Percentiles rank a stretch among this genome's conserved stretches.
Evolutionary conservation across 2,329 filamentous ascomycete species (phyloP).

Genomic region (Nigrograna mackinnonii): DNA sequence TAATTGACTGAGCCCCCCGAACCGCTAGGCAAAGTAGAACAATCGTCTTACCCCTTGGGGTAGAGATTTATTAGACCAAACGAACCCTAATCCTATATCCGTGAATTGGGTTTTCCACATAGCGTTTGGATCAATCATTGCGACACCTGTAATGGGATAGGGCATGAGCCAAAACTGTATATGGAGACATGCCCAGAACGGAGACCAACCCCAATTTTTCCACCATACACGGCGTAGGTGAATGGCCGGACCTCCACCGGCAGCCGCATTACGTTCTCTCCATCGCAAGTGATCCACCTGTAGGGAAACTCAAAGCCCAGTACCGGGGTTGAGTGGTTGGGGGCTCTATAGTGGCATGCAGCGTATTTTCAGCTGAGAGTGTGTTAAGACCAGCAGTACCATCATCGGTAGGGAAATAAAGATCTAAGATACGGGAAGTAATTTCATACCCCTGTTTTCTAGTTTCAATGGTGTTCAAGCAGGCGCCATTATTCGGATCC

Average conservation of each 20-base stretch:
- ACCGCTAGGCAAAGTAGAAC: too few relatives aligned
- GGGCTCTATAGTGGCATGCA: background rate
- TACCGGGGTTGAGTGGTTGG: background rate
- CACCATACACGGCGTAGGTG: background rate
- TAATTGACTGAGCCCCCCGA: too few relatives aligned
- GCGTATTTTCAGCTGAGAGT: background rate
- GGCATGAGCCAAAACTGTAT: too few relatives aligned
- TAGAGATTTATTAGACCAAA: too few relatives aligned
- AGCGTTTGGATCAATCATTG: too few relatives aligned
- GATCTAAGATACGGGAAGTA: background rate
- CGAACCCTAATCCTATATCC: too few relatives aligned
- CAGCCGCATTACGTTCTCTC: background rate
- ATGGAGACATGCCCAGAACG: too few relatives aligned
- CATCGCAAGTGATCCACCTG: background rate
- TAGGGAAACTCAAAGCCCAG: background rate
- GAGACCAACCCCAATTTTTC: too few relatives aligned
- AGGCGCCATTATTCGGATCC: conserved; percentile 15
- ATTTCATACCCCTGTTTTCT: background rate
- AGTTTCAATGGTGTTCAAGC: conserved; percentile 7
- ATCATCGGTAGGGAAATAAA: background rate
- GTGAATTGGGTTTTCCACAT: too few relatives aligned
- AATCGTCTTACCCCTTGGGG: too few relatives aligned
- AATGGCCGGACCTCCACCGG: background rate
- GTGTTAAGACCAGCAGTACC: background rate
- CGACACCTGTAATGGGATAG: too few relatives aligned